phyloP scores from a whole-genome alignment of 495 filamentous ascomycete genomes.

The Penicillium canariense region DNA sequence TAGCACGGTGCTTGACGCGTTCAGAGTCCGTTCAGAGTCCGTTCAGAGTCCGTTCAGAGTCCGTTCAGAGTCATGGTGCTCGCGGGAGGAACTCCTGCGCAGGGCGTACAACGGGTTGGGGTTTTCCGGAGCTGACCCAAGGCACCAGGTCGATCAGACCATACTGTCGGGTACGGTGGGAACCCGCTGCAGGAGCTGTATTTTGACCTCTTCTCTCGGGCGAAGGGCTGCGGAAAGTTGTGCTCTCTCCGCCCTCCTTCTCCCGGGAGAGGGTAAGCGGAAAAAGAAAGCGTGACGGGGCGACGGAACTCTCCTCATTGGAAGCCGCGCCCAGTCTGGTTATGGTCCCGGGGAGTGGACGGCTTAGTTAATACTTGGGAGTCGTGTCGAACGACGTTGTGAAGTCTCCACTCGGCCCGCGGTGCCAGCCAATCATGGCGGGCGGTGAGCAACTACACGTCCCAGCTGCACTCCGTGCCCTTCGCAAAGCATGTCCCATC shows the following conservation, averaged over 20 bases:
- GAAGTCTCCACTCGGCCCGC: slow-evolving; percentile 20
- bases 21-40: too few relatives aligned
- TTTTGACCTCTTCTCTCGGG: slow-evolving; percentile 16
- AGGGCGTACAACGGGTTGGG: not conserved
- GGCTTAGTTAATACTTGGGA: not conserved
- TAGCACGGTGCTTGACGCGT: too few relatives aligned
- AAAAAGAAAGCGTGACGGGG: not conserved
- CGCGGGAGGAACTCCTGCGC: not conserved
- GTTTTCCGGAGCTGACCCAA: slow-evolving; percentile 14
- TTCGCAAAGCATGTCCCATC: not conserved
- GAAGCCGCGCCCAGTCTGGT: not conserved
- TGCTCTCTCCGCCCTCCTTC: too few relatives aligned
- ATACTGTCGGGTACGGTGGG: slow-evolving; percentile 20
- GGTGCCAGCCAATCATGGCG: slow-evolving; percentile 30
- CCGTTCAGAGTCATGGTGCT: too few relatives aligned
- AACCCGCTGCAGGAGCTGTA: slow-evolving; percentile 20
- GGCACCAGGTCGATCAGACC: slow-evolving; percentile 24
- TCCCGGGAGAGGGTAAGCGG: too few relatives aligned
- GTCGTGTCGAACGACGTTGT: not conserved
- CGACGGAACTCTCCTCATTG: not conserved
- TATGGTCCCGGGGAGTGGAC: not conserved
- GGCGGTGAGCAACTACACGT: not conserved
- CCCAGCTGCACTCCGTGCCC: not conserved
- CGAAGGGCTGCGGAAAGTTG: too few relatives aligned
- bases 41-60: too few relatives aligned